phyloP scores from a whole-genome alignment of 2,329 filamentous ascomycete species.

The Ophiosphaerella korrae region DNA sequence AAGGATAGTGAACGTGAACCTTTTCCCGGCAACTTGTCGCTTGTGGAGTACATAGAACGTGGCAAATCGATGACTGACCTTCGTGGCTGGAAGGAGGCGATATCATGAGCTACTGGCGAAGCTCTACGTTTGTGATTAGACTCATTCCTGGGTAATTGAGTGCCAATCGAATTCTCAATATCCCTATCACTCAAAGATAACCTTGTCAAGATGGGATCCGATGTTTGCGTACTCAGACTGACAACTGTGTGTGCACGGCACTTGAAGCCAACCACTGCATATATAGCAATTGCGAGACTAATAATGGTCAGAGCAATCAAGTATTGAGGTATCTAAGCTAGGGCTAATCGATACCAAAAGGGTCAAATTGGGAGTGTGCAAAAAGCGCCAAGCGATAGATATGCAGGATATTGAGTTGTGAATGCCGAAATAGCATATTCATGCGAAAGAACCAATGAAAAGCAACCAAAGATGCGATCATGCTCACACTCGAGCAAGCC shows the following conservation, averaged over 20 bases:
- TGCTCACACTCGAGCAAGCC: slow-evolving; percentile 56
- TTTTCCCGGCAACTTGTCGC: background rate
- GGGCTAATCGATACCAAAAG: slow-evolving; percentile 69
- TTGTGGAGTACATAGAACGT: slow-evolving; percentile 1
- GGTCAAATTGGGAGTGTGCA: slow-evolving; percentile 72
- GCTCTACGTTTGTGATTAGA: slow-evolving; percentile 4
- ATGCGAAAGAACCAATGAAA: slow-evolving; percentile 77
- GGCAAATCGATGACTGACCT: slow-evolving; percentile 6
- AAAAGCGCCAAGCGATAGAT: slow-evolving; percentile 67
- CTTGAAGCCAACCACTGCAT: slow-evolving; percentile 64
- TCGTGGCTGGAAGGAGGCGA: slow-evolving; percentile 11
- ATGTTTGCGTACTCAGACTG: slow-evolving; percentile 19
- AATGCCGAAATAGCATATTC: slow-evolving; percentile 75
- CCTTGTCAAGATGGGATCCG: slow-evolving; percentile 6
- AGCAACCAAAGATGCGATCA: slow-evolving; percentile 60
- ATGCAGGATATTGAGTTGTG: slow-evolving; percentile 59
- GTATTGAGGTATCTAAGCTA: slow-evolving; percentile 77
- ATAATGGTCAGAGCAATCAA: slow-evolving; percentile 69
- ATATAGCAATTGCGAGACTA: slow-evolving; percentile 70
- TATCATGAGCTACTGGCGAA: slow-evolving; percentile 19
- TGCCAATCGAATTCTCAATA: background rate
- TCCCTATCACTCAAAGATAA: slow-evolving; percentile 5
- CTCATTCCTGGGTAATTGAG: background rate
- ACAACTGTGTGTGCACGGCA: slow-evolving; percentile 45
- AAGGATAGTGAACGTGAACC: slow-evolving; percentile 13